Evolutionary conservation across 306 rosid genomes (phyloP), one percentile per base, ranked within the genome.

Genomic region (Styphnolobium japonicum): DNA sequence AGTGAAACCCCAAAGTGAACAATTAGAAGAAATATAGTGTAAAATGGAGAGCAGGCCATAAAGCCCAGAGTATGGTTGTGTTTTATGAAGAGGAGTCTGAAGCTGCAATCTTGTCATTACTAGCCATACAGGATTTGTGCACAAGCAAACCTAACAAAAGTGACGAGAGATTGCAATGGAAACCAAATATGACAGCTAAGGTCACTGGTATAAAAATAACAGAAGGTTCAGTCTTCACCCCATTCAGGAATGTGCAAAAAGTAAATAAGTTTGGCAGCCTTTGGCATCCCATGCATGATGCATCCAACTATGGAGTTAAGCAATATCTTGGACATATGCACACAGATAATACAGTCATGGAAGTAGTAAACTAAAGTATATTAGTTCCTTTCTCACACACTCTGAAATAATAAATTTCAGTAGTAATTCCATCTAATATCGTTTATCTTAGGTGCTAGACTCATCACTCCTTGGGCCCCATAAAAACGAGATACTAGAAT

Each of bases 91-190:
- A 78, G 97, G 98, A 84, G 85, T 91, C 87, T 95, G 99, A 86
- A 95, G 99, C 89, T 95, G 98, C 90, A 95, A 75, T 89, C 99
- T 89, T 82, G 98, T 95, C 83, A 93, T 95, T 61, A 95, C 98
- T 16, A 95, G 91, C 98, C 99, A 93, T 63, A 93, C 79, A 65
- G 98, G 99, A 84, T 93, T 90, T 40, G 99, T 95, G 84, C 92
- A 95, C 62, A 95, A 87, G 82, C 86, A 88, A 73, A 93, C 98
- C 98, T 95, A 86, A 71, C 57, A 76, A 84, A 67, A 34, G 79
- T n/a, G n/a, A n/a, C n/a, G n/a, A n/a, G n/a, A n/a, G n/a, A n/a
- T n/a, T n/a, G 73, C 33, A 79, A 82, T 75, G 58, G 29, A 71
- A 74, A 85, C 73, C 40, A 75, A 57, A 80, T 1, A 66, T 1